These are phyloP conservation scores for Ilyonectria destructans DNA, from an alignment of 2,329 filamentous ascomycete genomes.

Conservation along the genomic window DNA sequence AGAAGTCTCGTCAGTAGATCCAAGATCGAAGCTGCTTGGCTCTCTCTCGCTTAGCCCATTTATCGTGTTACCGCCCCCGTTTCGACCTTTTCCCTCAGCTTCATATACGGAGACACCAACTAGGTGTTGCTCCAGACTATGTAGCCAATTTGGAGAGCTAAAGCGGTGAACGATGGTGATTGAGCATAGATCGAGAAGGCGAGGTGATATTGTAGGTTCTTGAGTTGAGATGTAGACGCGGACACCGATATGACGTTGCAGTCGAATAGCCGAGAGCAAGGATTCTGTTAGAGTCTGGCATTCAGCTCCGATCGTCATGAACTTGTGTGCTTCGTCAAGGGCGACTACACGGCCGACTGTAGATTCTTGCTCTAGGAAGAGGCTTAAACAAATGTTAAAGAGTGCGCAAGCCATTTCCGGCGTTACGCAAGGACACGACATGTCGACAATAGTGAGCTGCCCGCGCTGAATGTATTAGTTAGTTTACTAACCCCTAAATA, in stretches of 20 bases:
- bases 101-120: constrained; percentile 50
- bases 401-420: constrained; percentile 78
- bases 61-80: neutral
- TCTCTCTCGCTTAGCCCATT: neutral
- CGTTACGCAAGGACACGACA: constrained; percentile 81
- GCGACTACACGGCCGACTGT: constrained; percentile 74
- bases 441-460: constrained; percentile 69
- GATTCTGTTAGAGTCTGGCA: constrained; percentile 73
- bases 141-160: constrained; percentile 76
- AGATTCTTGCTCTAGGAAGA: constrained; percentile 72
- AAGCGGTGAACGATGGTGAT: constrained; percentile 83
- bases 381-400: constrained; percentile 79
- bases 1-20: neutral
- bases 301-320: constrained; percentile 72
- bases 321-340: constrained; percentile 86
- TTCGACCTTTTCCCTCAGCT: neutral
- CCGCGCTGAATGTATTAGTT: constrained; percentile 42
- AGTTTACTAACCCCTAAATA: neutral
- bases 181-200: constrained; percentile 80
- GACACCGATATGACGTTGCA: constrained; percentile 79
- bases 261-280: constrained; percentile 75
- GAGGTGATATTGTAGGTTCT: constrained; percentile 80
- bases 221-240: constrained; percentile 83
- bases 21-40: neutral
- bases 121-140: constrained; percentile 61